Evolutionary conservation across 108 stramenopile species (phyloP).

Genomic region (Seminavis robusta): DNA sequence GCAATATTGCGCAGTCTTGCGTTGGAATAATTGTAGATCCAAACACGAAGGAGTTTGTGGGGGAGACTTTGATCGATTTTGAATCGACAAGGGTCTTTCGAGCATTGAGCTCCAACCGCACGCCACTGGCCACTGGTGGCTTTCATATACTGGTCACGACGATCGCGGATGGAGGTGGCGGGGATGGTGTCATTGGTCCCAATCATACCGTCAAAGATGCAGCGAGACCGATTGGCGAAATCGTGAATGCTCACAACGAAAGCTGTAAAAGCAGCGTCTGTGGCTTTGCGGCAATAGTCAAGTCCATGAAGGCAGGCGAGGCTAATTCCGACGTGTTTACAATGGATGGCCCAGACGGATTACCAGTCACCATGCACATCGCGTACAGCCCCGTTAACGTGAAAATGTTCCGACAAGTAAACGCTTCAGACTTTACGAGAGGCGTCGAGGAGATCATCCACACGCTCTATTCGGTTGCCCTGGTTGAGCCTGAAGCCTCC

Average conservation of each 20-base stretch:
- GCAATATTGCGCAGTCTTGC: slow-evolving; percentile 10
- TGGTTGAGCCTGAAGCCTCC: too few species aligned
- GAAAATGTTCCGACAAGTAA: slow-evolving; percentile 2
- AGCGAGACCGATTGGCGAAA: slow-evolving; percentile 15
- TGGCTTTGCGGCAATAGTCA: slow-evolving; percentile 13
- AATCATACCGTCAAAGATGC: background rate
- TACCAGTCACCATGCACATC: too few species aligned
- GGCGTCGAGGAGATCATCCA: slow-evolving; percentile 16
- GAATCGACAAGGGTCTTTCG: background rate
- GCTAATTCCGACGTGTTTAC: slow-evolving; percentile 3
- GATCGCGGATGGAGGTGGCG: too few species aligned
- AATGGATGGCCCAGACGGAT: too few species aligned
- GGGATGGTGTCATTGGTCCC: slow-evolving; percentile 30
- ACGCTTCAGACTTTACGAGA: slow-evolving; percentile 19
- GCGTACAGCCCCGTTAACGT: slow-evolving; percentile 17
- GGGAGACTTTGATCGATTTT: slow-evolving; percentile 6
- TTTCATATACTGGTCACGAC: too few species aligned
- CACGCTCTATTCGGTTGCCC: too few species aligned
- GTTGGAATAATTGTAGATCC: slow-evolving; percentile 23
- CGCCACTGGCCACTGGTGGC: background rate
- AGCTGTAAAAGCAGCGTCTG: background rate
- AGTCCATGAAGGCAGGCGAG: slow-evolving; percentile 29
- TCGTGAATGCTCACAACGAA: slow-evolving; percentile 13
- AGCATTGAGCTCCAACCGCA: background rate
- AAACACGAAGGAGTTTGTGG: slow-evolving; percentile 15